Base-by-base conservation (phyloP, 371 early-diverging fungal species). In the Blakeslea trispora region DNA sequence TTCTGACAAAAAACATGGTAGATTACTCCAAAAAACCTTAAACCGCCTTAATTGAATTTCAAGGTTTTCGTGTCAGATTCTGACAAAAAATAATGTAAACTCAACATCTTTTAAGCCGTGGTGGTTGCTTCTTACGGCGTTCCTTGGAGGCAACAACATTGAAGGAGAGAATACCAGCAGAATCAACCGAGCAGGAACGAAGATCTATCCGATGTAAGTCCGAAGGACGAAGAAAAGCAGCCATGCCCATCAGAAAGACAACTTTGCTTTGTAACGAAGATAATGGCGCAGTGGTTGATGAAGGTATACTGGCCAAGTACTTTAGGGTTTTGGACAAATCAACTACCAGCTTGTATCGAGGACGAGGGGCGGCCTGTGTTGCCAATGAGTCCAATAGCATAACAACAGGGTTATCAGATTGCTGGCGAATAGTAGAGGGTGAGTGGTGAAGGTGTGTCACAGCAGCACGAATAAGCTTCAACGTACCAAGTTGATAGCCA, bases 151-250 rank as follows among this genome's bases (percentile, higher is more conserved):
- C 23, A 1, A 24, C 22, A 14, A 41, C 40, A 2, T 32, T n/a
- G 17, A 34, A 48, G n/a, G 35, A 34, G 9, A 48, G 48, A 2
- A 18, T 21, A 8, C 23, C 34, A 18, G 28, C 7, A 8, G 15
- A 15, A 0, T 31, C 31, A 18, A 22, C 11, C 0, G 19, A 17
- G 14, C 37, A 37, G 9, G 37, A 37, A 15, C 0, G 3, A n/a
- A 34, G 18, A 48, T 32, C 13, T 13, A 37, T 37, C 1, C 37
- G 37, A 2, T 37, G 13, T 11, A 65, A 18, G 34, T 65, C 53
- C 0, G 65, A 65, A 0, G 65, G 65, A 7, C 53, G 57, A 15
- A 66, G 53, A 17, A 66, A 54, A 19, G 32, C 45, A 10, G 53
- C 40, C 21, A 66, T 44, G 0, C 28, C 58, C 13, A 66, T 7